Evolutionary conservation across 192 early-diverging fungal species (phyloP), one percentile per base, ranked within the genome.

Genomic region (Rhizoclosmatium globosum): DNA sequence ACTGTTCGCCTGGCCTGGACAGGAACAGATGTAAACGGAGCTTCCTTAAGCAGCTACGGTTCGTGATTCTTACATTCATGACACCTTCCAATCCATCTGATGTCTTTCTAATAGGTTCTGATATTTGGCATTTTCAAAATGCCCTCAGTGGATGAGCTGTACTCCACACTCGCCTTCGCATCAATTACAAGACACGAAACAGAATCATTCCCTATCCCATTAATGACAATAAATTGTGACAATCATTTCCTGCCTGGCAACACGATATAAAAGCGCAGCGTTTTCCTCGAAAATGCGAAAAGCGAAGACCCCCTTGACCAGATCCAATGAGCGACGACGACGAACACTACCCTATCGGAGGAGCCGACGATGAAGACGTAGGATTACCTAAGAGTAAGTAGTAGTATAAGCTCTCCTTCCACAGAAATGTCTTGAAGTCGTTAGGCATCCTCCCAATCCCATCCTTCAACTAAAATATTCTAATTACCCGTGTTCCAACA

Each of bases 321-420:
- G 13, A 13, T 38, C 56, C 17, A 11, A 64, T 64, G 57, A 42
- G 39, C 44, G 72, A 74, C 61, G 60, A 74, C 43, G 72, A 62
- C 9, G 69, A 71, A 17, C 42, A 46, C 39, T 74, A 60, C 59
- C 72, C 72, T 11, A 39, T 48, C 59, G 77, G 56, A 44, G 48
- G 38, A 57, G 48, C 43, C 43, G 72, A 74, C 39, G 93, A 96
- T 44, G 95, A 97, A 75, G 96, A 97, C n/a, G 79, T 96, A 83
- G 94, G 95, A 38, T 85, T 97, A 61, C 96, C 96, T 13, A 93
- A 96, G 82, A 91, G 92, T 92, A 82, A 73, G 59, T 45, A 6
- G 23, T 50, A 1, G 31, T 42, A 17, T 46, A 17, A 19, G 41
- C 48, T n/a, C 69, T 17, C 53, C 48, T n/a, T 39, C 11, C 47